Base-by-base conservation (phyloP, 768 basidiomycete species). In the Trametes cubensis region DNA sequence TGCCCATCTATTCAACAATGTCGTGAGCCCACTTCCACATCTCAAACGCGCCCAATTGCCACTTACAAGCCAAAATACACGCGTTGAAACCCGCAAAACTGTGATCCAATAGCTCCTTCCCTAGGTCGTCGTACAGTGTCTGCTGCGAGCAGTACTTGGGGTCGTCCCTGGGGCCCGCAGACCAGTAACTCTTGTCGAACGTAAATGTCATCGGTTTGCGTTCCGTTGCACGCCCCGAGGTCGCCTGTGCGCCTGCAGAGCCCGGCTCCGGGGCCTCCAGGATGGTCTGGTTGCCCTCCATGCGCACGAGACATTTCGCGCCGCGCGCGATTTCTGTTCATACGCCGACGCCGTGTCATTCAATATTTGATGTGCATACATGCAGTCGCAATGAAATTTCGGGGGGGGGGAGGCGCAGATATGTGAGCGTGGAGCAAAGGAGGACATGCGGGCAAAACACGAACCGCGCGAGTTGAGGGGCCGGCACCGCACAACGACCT, bases 121-220 rank as follows among this genome's bases (percentile, higher is more conserved):
- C 96, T 39, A 98, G 75, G 78, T 98, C 96, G 67, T 94, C 87
- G 75, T 93, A 98, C 60, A 98, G 79, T 0, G 95, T 98, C 74
- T 96, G 88, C 70, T 99, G 96, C 4, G 90, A 93, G 67, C 94
- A 95, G 72, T 98, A 98, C 15, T 82, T 81, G 0, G 92, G 89
- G 60, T 97, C 96, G 71, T 95, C 91, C 69, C 92, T 82, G 11
- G 90, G 82, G 0, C 95, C 93, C 15, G 94, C 94, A 42, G 94
- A 95, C 95, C 95, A 96, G 75, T 98, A 98, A 57, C 90, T 92
- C 82, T 95, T 96, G 83, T 98, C 96, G 67, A 98, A 98, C 64
- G 90, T 89, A 76, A 98, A 98, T 0, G 83, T 75, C 85, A 95
- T 90, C 6, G 88, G 84, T 79, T 91, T 96, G 68, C 92, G 87